Base-by-base conservation (phyloP, 257 asterid species). In the Leptodermis oblonga region DNA sequence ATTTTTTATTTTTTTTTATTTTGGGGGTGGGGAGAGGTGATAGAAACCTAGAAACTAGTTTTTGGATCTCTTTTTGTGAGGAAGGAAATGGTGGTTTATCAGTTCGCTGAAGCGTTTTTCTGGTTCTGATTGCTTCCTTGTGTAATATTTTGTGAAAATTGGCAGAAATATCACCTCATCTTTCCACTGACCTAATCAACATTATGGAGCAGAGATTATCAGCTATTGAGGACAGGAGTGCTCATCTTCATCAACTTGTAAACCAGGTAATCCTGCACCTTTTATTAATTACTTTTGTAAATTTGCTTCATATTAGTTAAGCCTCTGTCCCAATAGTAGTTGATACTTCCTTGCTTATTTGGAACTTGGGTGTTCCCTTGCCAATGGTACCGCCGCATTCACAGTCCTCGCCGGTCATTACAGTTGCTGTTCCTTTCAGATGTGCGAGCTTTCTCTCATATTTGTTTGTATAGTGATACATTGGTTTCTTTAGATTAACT, bases 191-290 rank as follows among this genome's bases (percentile, higher is more conserved):
- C 73, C 76, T 93, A 43, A 83, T 90, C 84, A 82, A 86, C 69
- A 84, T 87, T 33, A 93, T 93, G 99, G 95, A 93, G 26, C 91
- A 79, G 20, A 87, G 88, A 68, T 36, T 89, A 67, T 67, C 86
- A 20, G 82, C 93, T 26, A 74, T 93, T n/a, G 95, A 87, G 72
- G 79, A 69, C 60, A 87, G 97, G 55, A 77, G 79, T 75, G 61
- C 86, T 66, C 70, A 82, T 76, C 96, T 93, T 75, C 86, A 80
- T 72, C 75, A 76, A 25, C 74, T 90, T 55, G 58, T 81, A 68
- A 76, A 82, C 70, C 86, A 84, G 96, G 97, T 88, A 37, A 67
- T 66, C 37, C 48, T 59, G 26, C 43, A 26, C 12, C 41, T 62
- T 69, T 18, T 20, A 30, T 33, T 18, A 22, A 33, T 33, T 23